A percentile compares a stretch with the other conserved stretches of the same genome.
phyloP scores from a whole-genome alignment of 2,329 filamentous ascomycete genomes.

The Anisogramma anomala region DNA sequence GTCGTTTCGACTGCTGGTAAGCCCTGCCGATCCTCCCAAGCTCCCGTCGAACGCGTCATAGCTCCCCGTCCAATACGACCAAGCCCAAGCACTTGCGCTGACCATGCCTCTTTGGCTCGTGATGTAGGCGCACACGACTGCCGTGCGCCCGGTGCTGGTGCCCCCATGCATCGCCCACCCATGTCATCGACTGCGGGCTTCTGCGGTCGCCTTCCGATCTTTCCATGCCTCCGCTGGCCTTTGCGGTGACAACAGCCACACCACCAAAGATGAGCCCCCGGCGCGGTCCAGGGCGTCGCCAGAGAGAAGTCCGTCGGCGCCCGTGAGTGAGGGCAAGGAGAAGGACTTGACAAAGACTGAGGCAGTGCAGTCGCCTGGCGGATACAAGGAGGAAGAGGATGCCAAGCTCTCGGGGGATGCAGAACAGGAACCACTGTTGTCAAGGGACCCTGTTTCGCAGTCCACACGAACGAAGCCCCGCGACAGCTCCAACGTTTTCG shows the following conservation, averaged over 20 bases:
- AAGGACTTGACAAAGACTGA: not conserved
- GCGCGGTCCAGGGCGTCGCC: constrained; percentile 1
- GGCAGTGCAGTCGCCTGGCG: not conserved
- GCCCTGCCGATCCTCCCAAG: not conserved
- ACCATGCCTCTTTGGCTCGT: not conserved
- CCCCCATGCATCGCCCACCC: constrained; percentile 4
- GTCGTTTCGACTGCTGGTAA: constrained; percentile 14
- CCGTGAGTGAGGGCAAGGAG: not conserved
- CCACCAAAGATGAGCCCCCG: not conserved
- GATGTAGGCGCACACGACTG: constrained; percentile 7
- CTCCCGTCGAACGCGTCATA: constrained; percentile 6
- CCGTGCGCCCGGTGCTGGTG: constrained; percentile 7
- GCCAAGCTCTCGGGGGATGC: not conserved
- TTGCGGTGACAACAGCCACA: not conserved
- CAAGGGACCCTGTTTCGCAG: constrained; percentile 3
- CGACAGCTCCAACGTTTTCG: not conserved
- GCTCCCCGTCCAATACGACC: not conserved
- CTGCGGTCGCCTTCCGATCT: constrained; percentile 10
- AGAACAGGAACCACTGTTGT: not conserved
- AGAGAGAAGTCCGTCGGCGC: not conserved
- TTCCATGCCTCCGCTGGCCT: constrained; percentile 8
- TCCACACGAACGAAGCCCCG: not conserved
- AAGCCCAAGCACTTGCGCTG: constrained; percentile 2
- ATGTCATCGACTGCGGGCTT: constrained; percentile 10
- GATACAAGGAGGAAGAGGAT: not conserved